Base-by-base conservation (phyloP, 805 yeast species). In the Zygoascus biomembranicola region DNA sequence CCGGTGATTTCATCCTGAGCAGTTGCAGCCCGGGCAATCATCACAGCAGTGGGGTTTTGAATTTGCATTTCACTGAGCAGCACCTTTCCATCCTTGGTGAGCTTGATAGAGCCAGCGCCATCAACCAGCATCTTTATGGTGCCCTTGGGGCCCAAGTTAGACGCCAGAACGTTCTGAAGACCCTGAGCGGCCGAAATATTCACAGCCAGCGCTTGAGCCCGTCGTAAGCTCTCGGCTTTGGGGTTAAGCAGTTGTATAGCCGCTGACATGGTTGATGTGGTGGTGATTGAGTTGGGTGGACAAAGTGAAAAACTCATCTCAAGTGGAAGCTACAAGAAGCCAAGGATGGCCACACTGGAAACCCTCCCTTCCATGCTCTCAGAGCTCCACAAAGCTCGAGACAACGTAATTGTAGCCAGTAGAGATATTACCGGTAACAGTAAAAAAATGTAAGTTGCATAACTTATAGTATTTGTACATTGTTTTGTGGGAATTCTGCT, bases 1-100 rank as follows among this genome's bases (percentile, higher is more conserved):
- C 99, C 99, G n/a, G 98, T 87, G 66, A 94, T 89, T 70, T 94
- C 99, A 69, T 94, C 99, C 72, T 94, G 99, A 0, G 99, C 97
- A 47, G 96, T 82, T 49, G 99, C 99, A 13, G 98, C 99, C 60
- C 98, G 79, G 2, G 99, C 76, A 72, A 86, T 86, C 87, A 86
- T 81, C 37, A 86, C 87, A 0, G 95, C 95, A 2, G 95, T 87
- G 10, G 95, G 95, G 58, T 86, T 83, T 68, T 87, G 94, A 70
- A 92, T 92, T 73, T 94, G 99, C 99, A 94, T 94, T 67, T 94
- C 99, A 43, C 87, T 80, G 55, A 94, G 75, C 53, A 94, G 74
- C 8, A 94, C 97, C 67, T 92, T 90, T 51, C 99, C 99, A 69
- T 94, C 99, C 67, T 94, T 94, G 52, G 99, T 94, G 63, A 94